phyloP scores from a whole-genome alignment of 805 yeast species.

The Kuraishia borneana region DNA sequence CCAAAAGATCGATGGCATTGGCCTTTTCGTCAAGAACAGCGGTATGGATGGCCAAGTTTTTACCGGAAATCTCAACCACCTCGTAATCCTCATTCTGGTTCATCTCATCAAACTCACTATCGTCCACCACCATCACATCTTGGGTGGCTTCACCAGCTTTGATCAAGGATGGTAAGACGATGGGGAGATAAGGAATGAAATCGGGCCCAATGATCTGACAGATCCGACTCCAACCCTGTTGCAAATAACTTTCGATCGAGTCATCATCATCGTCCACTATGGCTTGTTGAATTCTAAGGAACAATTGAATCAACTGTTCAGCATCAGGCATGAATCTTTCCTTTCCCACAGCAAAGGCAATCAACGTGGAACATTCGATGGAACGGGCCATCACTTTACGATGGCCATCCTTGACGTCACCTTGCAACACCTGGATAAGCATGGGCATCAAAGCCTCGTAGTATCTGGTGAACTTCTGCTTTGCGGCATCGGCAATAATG shows the following conservation, averaged over 20 bases:
- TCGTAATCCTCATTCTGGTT: constrained; percentile 91
- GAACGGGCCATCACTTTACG: constrained; percentile 82
- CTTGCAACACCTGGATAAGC: constrained; percentile 62
- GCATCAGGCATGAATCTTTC: constrained; percentile 75
- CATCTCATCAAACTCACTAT: constrained; percentile 73
- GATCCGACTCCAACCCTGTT: constrained; percentile 93
- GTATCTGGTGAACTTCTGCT: constrained; percentile 76
- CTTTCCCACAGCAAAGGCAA: constrained; percentile 90
- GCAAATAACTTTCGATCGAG: constrained; percentile 76
- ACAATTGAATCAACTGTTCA: constrained; percentile 58
- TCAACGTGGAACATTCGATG: constrained; percentile 89
- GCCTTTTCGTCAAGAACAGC: constrained; percentile 92
- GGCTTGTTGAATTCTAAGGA: constrained; percentile 56
- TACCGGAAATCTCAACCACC: constrained; percentile 82
- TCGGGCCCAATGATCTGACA: constrained; percentile 80
- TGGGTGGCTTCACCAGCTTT: constrained; percentile 82
- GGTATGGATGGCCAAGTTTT: constrained; percentile 89
- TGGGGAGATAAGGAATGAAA: constrained; percentile 72
- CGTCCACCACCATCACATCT: constrained; percentile 81
- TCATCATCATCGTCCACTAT: constrained; percentile 57
- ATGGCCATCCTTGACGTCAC: constrained; percentile 72
- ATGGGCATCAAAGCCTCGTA: constrained; percentile 93
- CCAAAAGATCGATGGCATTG: constrained; percentile 78
- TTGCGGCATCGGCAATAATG: constrained; percentile 94
- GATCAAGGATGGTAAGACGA: constrained; percentile 82